A percentile compares a stretch with the other conserved stretches of the same genome.
These are phyloP conservation scores for Fusarium nurragi DNA, from an alignment of 2,329 filamentous ascomycete genomes.

Conservation along the genomic window DNA sequence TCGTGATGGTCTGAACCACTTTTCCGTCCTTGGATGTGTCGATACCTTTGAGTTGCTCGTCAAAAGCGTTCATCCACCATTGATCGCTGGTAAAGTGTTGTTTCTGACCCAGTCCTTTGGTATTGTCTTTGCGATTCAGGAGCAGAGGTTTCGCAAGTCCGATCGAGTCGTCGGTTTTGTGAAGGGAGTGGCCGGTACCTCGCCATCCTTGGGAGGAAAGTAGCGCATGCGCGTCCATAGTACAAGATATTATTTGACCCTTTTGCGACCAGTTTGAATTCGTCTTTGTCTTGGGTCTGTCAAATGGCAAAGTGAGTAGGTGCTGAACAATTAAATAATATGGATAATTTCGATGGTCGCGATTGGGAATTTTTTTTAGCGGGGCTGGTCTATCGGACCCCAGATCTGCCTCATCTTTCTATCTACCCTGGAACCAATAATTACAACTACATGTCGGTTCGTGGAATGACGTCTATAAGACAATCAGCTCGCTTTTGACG, in stretches of 20 bases:
- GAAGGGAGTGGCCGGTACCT: constrained; percentile 87
- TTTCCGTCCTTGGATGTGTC: constrained; percentile 68
- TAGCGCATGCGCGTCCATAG: constrained; percentile 86
- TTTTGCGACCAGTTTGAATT: background rate
- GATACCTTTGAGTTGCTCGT: constrained; percentile 85
- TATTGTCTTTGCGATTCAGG: constrained; percentile 83
- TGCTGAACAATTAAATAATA: constrained; percentile 1
- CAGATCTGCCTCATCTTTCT: constrained; percentile 27
- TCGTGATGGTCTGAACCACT: constrained; percentile 64
- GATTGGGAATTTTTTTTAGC: constrained; percentile 43
- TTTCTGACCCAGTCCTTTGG: constrained; percentile 82
- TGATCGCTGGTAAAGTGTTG: constrained; percentile 76
- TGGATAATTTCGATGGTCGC: constrained; percentile 1
- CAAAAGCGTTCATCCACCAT: constrained; percentile 97
- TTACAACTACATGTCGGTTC: background rate
- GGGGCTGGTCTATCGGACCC: constrained; percentile 42
- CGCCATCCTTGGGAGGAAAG: constrained; percentile 90
- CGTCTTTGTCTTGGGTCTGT: background rate
- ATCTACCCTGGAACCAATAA: background rate
- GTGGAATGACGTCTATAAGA: background rate
- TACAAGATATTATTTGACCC: background rate
- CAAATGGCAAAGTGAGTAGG: background rate
- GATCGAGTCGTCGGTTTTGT: constrained; percentile 74
- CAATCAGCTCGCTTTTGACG: background rate
- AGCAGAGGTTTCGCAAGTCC: constrained; percentile 87